Evolutionary conservation across 352 stramenopile species (phyloP).

Genomic region (Globisporangium emineosum): DNA sequence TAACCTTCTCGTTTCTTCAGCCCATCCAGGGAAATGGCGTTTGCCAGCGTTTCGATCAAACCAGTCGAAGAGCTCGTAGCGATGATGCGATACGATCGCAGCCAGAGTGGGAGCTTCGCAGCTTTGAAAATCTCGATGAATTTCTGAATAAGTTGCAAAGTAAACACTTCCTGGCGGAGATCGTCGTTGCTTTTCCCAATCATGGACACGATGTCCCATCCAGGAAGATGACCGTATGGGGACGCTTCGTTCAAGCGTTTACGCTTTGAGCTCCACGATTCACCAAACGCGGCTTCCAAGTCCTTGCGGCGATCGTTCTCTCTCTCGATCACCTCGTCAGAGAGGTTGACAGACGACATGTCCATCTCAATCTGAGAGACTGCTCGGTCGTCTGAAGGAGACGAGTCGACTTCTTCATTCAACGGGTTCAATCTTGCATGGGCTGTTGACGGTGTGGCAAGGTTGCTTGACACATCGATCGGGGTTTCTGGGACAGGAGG

Average conservation of each 20-base stretch:
- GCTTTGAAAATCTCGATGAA: conserved; percentile 97
- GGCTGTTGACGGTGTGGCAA: conserved; percentile 50
- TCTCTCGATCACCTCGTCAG: conserved; percentile 74
- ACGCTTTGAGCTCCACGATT: conserved; percentile 95
- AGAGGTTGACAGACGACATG: conserved; percentile 49
- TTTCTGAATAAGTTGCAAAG: conserved; percentile 97
- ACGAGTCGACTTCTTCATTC: conserved; percentile 21
- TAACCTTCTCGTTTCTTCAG: conserved; percentile 97
- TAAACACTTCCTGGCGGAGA: conserved; percentile 98
- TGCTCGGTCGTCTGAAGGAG: conserved; percentile 21
- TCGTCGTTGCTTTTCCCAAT: conserved; percentile 99
- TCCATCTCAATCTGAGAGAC: conserved; percentile 51
- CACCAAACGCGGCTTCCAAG: conserved; percentile 90
- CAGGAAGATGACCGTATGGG: conserved; percentile 82
- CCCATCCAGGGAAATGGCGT: conserved; percentile 97
- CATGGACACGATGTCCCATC: conserved; percentile 95
- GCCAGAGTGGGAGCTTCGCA: conserved; percentile 93
- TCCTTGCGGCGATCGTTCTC: conserved; percentile 80
- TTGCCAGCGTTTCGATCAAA: conserved; percentile 97
- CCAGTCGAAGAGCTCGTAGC: conserved; percentile 93
- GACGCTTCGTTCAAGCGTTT: conserved; percentile 86
- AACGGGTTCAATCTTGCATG: conserved; percentile 27
- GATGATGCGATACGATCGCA: conserved; percentile 97
- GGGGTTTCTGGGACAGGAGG: conserved; percentile 61
- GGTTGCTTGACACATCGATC: conserved; percentile 46